Evolutionary conservation across 140 eudicot species (phyloP).

Genomic region (Flaveria floridana): DNA sequence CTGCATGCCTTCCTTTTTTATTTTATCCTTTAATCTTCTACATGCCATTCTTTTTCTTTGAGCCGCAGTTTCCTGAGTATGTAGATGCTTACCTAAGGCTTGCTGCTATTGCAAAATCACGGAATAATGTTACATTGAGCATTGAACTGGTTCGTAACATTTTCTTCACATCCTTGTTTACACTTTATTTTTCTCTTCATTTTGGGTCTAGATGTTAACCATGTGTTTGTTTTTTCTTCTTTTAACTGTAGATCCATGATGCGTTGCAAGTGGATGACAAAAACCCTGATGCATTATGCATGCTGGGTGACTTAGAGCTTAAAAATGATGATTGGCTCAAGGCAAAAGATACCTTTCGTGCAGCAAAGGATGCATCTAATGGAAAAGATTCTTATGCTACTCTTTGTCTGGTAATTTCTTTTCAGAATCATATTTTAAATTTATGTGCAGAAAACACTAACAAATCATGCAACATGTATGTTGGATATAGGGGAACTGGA

Average conservation of each 20-base stretch:
- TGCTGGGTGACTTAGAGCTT: conserved; percentile 97
- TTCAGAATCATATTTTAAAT: conserved; percentile 13
- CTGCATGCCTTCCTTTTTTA: too few relatives aligned
- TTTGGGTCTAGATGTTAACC: conserved; percentile 16
- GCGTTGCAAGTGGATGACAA: conserved; percentile 84
- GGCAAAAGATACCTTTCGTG: conserved; percentile 94
- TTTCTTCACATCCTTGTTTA: conserved; percentile 19
- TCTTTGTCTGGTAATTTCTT: conserved; percentile 69
- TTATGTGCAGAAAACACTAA: neutral
- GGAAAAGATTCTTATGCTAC: conserved; percentile 92
- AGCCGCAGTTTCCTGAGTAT: conserved; percentile 80
- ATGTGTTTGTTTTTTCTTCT: conserved; percentile 22
- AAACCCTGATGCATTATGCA: conserved; percentile 77
- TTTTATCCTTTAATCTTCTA: conserved; percentile 18
- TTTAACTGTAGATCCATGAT: conserved; percentile 63
- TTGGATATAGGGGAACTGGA: conserved; percentile 88
- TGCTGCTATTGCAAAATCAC: conserved; percentile 95
- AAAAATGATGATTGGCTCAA: conserved; percentile 98
- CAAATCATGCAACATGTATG: conserved; percentile 22
- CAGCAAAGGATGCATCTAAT: conserved; percentile 81
- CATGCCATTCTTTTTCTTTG: conserved; percentile 28
- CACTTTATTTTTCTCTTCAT: neutral
- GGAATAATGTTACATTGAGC: conserved; percentile 73
- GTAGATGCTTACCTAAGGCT: conserved; percentile 93
- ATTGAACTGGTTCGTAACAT: conserved; percentile 69